Evolutionary conservation across 2,329 filamentous ascomycete genomes (phyloP), one percentile per base, ranked within the genome.

Genomic region (Rhexocercosporidium sp.): DNA sequence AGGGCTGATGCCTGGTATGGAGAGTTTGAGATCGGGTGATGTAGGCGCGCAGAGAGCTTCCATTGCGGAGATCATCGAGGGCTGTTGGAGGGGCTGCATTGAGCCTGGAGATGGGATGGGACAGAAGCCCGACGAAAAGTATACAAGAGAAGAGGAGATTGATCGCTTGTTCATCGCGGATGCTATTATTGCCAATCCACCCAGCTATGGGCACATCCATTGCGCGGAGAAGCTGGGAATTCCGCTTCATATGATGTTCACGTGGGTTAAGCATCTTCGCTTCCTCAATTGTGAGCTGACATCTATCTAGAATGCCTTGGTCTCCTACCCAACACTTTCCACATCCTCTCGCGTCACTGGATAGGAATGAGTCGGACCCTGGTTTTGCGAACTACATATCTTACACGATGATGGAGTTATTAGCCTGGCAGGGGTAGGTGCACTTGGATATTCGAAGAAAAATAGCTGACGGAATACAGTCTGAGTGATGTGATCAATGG

Each of bases 401-500:
- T 0, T 92, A 92, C 73, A 85, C 86, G 3, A 81, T 92, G 51
- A 87, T 92, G 1, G 90, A 92, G 66, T 87, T 92, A 82, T 83
- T 92, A 79, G 90, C 90, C 14, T 92, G 90, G 90, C 90, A 92
- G 77, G 90, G 53, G 53, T 57, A 39, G 1, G 31, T 22, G 2
- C 2, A 41, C 1, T 39, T 9, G n/a, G 27, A 39, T 14, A 2
- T 22, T n/a, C 20, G 14, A 20, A 41, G 14, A 22, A 20, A 9
- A 57, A 39, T 2, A 16, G 18, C 31, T 57, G 31, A 57, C 31
- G 25, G 20, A 41, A 41, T 22, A 8, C 20, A 57, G 90, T 0
- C 81, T 97, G 3, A 94, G 94, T 41, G 94, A 97, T 78, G 83
- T 97, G 7, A 95, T 97, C 76, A 97, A 98, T 75, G 86, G 89